Percentiles rank a stretch among this genome's conserved stretches.
phyloP scores from a whole-genome alignment of 75 land plant species.

The Isoetes taiwanensis region DNA sequence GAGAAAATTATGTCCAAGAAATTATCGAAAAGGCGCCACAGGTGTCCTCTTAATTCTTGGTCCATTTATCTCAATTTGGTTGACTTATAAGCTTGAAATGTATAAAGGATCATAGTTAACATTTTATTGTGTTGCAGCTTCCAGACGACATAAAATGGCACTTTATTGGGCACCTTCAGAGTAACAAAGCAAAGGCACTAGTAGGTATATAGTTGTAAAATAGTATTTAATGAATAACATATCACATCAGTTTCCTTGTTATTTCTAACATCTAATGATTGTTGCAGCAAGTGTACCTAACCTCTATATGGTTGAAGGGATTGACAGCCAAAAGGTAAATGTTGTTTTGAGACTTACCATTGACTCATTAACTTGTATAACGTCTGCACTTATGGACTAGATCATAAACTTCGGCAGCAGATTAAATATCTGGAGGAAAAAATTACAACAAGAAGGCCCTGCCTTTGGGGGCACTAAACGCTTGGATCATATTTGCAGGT shows the following conservation, averaged over 20 bases:
- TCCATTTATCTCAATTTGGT: not conserved
- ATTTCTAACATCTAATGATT: not conserved
- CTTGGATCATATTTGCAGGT: conserved; percentile 56
- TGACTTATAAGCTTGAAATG: not conserved
- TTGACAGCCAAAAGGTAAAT: conserved; percentile 63
- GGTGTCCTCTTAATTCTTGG: conserved; percentile 20
- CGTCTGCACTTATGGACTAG: no score
- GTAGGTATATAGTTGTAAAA: conserved; percentile 31
- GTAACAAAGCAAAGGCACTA: conserved; percentile 85
- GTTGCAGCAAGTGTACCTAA: conserved; percentile 40
- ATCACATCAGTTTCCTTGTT: not conserved
- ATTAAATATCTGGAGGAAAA: no score
- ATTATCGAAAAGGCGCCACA: conserved; percentile 72
- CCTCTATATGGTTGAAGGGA: conserved; percentile 67
- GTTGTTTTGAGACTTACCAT: no score
- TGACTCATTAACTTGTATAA: no score
- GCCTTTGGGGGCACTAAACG: no score
- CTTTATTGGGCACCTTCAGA: conserved; percentile 87
- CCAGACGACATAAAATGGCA: conserved; percentile 93
- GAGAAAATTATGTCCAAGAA: conserved; percentile 89
- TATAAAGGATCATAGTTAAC: not conserved
- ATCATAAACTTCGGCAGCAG: no score
- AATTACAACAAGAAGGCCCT: no score
- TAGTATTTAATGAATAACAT: not conserved
- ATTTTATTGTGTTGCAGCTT: conserved; percentile 39